These are phyloP conservation scores for Rhypophila decipiens DNA, from an alignment of 495 filamentous ascomycete species.

Conservation along the genomic window DNA sequence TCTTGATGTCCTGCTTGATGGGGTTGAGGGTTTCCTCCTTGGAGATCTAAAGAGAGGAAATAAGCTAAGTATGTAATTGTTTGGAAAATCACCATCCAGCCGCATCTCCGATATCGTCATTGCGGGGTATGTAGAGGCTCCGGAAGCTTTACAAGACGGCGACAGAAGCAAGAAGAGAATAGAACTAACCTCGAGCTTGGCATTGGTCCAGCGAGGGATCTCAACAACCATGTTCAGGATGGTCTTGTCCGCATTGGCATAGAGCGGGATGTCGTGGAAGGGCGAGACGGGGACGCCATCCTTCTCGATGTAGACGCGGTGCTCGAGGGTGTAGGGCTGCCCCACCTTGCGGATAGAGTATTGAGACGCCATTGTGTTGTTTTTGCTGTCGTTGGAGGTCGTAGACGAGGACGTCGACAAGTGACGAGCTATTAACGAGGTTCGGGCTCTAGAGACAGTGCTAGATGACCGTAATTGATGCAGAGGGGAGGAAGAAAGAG, in stretches of 20 bases:
- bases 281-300: constrained; percentile 90
- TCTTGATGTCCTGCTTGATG: constrained; percentile 90
- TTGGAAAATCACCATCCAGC: too few relatives aligned
- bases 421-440: constrained; percentile 52
- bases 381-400: constrained; percentile 1
- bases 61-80: too few relatives aligned
- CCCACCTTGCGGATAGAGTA: constrained; percentile 80
- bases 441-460: constrained; percentile 39
- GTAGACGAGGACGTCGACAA: constrained; percentile 34
- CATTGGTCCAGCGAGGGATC: constrained; percentile 99
- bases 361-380: constrained; percentile 42
- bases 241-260: constrained; percentile 87
- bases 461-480: constrained; percentile 26
- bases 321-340: constrained; percentile 86
- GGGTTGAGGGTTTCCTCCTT: constrained; percentile 96
- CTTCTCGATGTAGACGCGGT: constrained; percentile 96
- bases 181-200: constrained; percentile 83
- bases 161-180: background rate
- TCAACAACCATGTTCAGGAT: constrained; percentile 99
- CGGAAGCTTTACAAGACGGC: too few relatives aligned
- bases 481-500: constrained; percentile 11
- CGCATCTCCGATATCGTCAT: too few relatives aligned
- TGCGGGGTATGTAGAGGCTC: too few relatives aligned
- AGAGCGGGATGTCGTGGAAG: constrained; percentile 98
- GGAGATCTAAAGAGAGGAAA: constrained; percentile 61